Conservation (phyloP, 495 filamentous ascomycete species). For the Aspergillus egyptiacus region DNA sequence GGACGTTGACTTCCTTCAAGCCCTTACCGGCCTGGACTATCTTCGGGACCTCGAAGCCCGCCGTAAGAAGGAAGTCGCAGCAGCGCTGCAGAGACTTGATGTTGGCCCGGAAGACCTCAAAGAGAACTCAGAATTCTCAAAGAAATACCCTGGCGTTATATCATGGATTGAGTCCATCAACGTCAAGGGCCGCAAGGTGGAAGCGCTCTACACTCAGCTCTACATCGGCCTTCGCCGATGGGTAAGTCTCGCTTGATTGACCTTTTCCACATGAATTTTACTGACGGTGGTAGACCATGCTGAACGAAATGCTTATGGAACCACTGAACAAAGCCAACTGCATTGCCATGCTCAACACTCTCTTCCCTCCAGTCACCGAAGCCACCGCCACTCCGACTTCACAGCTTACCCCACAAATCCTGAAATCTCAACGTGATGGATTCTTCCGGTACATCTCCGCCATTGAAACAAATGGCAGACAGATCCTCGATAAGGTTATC, state of each 20-base stretch:
- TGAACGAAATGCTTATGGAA: constrained; percentile 62
- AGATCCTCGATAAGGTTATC: constrained; percentile 51
- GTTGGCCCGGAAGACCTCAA: constrained; percentile 36
- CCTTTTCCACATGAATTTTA: neutral
- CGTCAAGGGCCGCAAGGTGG: constrained; percentile 50
- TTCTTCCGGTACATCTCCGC: constrained; percentile 63
- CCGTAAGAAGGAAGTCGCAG: constrained; percentile 53
- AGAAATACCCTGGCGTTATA: constrained; percentile 46
- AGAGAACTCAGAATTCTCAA: constrained; percentile 34
- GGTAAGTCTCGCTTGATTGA: constrained; percentile 38
- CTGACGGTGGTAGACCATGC: constrained; percentile 49
- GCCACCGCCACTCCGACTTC: constrained; percentile 45
- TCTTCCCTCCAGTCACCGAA: constrained; percentile 55
- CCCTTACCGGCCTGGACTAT: constrained; percentile 66
- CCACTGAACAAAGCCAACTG: constrained; percentile 65
- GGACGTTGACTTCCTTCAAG: constrained; percentile 65
- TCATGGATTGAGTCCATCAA: constrained; percentile 51
- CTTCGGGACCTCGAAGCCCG: constrained; percentile 62
- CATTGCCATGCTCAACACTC: constrained; percentile 70
- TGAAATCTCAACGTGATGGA: constrained; percentile 54
- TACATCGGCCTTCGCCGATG: constrained; percentile 65
- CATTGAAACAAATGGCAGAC: constrained; percentile 53
- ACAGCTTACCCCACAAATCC: constrained; percentile 48
- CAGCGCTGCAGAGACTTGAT: constrained; percentile 39
- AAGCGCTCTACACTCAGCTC: constrained; percentile 58